Base-by-base conservation (phyloP, 208 protist genomes). In the Trypanosomatidae sp. region DNA sequence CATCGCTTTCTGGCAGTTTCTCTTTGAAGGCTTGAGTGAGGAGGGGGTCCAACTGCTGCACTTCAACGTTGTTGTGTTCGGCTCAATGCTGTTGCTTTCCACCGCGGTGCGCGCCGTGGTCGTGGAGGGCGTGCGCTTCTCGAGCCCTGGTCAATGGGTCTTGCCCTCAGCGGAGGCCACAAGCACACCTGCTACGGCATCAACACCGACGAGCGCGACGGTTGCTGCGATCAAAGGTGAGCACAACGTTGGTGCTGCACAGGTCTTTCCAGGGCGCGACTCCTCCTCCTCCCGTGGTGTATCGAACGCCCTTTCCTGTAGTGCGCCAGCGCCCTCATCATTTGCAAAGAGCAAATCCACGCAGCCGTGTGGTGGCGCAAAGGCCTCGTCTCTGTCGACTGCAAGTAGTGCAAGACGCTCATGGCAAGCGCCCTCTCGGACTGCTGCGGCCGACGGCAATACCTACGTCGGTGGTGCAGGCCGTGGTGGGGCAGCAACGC, bases 41-140 rank as follows among this genome's bases (percentile, higher is more conserved):
- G 70, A 71, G 25, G 70, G 69, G 3, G 28, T 55, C 22, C 64
- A 69, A 53, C 33, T 76, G 43, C 19, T 80, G 49, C 76, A 80
- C 66, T 73, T 80, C 12, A 80, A 80, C 58, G 70, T 69, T 2
- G 70, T 64, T 0, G 76, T 80, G 6, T 53, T 80, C 28, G 76
- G 76, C 19, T 56, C 65, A 22, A 80, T 80, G 76, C 15, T 80
- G 66, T 30, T 80, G 44, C 19, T 80, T 10, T 58, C 70, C 28
- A 80, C 69, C 7, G 43, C 76, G 30, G 25, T 76, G 50, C 76
- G 66, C 22, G 76, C 76, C 9, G 39, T 76, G 1, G 4, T 49
- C 12, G 76, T 66, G 52, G 76, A 80, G 59, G 59, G 65, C 0
- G 36, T 79, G 1, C 41, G 33, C 28, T 36, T 79, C 36, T 65